Base-by-base conservation (phyloP, 2,329 filamentous ascomycete species). In the Xylariaceae sp. region DNA sequence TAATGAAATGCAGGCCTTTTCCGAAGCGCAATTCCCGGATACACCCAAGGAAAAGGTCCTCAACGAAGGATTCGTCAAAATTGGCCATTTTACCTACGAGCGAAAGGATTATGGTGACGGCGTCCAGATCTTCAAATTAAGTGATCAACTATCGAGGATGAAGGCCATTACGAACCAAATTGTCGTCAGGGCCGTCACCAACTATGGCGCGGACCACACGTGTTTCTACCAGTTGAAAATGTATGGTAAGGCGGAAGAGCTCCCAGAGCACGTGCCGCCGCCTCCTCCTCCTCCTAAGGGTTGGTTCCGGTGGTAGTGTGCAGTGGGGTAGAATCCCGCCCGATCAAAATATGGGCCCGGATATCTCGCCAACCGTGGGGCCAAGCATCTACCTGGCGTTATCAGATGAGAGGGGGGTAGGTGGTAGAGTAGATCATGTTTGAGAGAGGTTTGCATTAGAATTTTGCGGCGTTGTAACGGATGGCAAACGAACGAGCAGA, bases 141-240 rank as follows among this genome's bases (percentile, higher is more conserved):
- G 75, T 57, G 62, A 75, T 12, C 75, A 83, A 55, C 68, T 86
- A 30, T 60, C 68, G n/a, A 66, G 67, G 1, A 68, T 85, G 12
- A 67, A 71, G 4, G 75, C 76, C 11, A 69, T 68, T 12, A 82
- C 82, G 3, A 74, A 77, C 47, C 72, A 78, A 6, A 66, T 87
- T 6, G 65, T 83, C 19, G 67, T 88, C 29, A 73, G 83, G 9
- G 77, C 80, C 1, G 68, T 76, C 53, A 80, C 71, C 63, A 87
- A 87, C 64, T 78, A 84, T 63, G 83, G 84, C 11, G 72, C 75
- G 7, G 66, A 80, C 46, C 83, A 85, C 64, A 87, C 84, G 3
- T 87, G 85, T 65, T 79, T 88, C 62, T 88, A 87, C 69, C 73
- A 84, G 1, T 68, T 85, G n/a, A 72, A 77, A 53, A 55, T 87